Conservation (phyloP, 257 asterid species). For the Nicotiana tabacum region DNA sequence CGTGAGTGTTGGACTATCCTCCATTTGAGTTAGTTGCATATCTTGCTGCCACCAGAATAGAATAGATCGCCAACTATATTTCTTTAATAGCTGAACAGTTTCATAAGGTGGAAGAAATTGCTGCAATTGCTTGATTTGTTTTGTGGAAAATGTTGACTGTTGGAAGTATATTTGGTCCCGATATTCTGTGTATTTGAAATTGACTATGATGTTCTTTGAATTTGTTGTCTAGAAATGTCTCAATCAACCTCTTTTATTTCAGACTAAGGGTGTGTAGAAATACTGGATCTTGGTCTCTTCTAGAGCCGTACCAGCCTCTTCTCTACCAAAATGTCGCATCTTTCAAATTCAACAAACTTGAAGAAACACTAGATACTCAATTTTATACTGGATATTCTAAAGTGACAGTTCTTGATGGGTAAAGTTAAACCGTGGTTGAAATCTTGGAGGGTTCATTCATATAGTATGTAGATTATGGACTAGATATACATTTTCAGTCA, state of each 20-base stretch:
- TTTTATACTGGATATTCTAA: not conserved
- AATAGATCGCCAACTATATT: not conserved
- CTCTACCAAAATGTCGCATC: not conserved
- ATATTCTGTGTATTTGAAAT: not conserved
- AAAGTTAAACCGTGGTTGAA: not conserved
- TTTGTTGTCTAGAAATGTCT: not conserved
- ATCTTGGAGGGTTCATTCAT: not conserved
- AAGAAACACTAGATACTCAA: not conserved
- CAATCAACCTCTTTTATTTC: not conserved
- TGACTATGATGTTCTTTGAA: not conserved
- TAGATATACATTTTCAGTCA: not conserved
- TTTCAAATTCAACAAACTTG: not conserved
- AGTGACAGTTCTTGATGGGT: not conserved
- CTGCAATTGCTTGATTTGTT: not conserved
- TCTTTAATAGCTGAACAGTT: not conserved
- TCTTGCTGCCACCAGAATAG: not conserved
- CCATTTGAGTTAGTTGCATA: not conserved
- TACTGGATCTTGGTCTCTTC: not conserved
- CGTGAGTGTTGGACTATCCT: not conserved
- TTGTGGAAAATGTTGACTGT: not conserved
- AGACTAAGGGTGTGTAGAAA: not conserved
- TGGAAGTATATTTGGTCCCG: not conserved
- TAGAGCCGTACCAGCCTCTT: not conserved
- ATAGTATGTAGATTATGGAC: not conserved
- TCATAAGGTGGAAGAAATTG: not conserved